A percentile compares a stretch with the other conserved stretches of the same genome.
Conservation (phyloP, 2,329 filamentous ascomycete genomes). For the Hymenoscyphus linearis region DNA sequence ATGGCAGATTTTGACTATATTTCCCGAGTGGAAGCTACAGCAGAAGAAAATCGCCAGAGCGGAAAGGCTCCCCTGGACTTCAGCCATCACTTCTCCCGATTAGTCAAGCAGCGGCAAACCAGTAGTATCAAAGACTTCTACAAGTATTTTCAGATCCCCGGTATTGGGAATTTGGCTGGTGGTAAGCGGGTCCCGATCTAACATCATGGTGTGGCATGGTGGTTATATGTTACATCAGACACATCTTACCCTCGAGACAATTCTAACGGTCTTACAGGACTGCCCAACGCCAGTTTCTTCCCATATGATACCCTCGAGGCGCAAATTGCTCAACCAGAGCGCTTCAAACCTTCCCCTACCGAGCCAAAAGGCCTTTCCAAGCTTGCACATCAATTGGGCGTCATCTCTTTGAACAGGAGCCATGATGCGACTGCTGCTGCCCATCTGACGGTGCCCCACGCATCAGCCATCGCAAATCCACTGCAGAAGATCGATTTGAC, state of each 20-base stretch:
- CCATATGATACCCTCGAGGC: constrained; percentile 89
- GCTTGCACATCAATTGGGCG: constrained; percentile 35
- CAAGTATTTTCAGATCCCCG: constrained; percentile 69
- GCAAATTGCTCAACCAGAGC: constrained; percentile 65
- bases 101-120: constrained; percentile 57
- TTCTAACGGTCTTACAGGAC: constrained; percentile 39
- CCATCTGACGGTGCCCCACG: constrained; percentile 69
- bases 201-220: background rate
- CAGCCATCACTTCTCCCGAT: constrained; percentile 70
- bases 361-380: constrained; percentile 39
- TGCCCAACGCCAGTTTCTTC: constrained; percentile 78
- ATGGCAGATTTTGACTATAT: constrained; percentile 29
- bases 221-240: background rate
- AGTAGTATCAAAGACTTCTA: constrained; percentile 78
- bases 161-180: constrained; percentile 57
- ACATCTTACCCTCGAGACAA: background rate
- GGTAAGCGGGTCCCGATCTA: constrained; percentile 37
- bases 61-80: constrained; percentile 58
- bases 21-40: constrained; percentile 10
- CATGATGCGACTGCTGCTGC: constrained; percentile 27
- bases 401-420: constrained; percentile 25
- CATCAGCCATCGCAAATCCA: constrained; percentile 51
- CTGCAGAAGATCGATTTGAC: constrained; percentile 71
- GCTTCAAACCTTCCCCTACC: constrained; percentile 68
- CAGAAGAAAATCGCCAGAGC: constrained; percentile 8